A percentile compares a stretch with the other conserved stretches of the same genome.
phyloP scores from a whole-genome alignment of 257 asterid species.

The Cordia subcordata region DNA sequence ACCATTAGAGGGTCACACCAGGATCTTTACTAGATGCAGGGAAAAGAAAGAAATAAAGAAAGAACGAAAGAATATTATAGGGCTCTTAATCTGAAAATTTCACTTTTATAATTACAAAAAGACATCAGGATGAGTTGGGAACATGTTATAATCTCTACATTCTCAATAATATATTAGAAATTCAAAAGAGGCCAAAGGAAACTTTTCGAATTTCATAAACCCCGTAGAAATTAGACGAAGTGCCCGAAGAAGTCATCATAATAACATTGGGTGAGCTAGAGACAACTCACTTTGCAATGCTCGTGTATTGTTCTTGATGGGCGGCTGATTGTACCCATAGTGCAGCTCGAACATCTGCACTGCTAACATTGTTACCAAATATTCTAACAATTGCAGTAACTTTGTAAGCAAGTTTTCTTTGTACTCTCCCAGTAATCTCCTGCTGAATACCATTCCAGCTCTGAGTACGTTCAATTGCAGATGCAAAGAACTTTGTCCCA shows the following conservation, averaged over 20 bases:
- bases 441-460: constrained; percentile 94
- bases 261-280: neutral
- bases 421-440: constrained; percentile 75
- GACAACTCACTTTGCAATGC: constrained; percentile 56
- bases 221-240: neutral
- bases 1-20: too few species aligned
- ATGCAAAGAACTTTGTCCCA: constrained; percentile 66
- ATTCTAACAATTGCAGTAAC: constrained; percentile 62
- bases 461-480: constrained; percentile 72
- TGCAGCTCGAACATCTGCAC: constrained; percentile 64
- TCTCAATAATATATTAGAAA: too few species aligned
- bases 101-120: too few species aligned
- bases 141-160: too few species aligned
- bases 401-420: constrained; percentile 73
- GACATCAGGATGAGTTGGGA: too few species aligned
- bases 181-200: too few species aligned
- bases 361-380: constrained; percentile 46
- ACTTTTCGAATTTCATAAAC: neutral
- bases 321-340: constrained; percentile 65
- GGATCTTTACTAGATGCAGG: too few species aligned
- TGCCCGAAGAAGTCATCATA: neutral
- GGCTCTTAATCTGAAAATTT: too few species aligned
- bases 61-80: too few species aligned
- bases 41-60: too few species aligned
- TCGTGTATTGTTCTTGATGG: constrained; percentile 69